Conservation (phyloP, 306 rosid genomes). For the Arachis stenosperma region DNA sequence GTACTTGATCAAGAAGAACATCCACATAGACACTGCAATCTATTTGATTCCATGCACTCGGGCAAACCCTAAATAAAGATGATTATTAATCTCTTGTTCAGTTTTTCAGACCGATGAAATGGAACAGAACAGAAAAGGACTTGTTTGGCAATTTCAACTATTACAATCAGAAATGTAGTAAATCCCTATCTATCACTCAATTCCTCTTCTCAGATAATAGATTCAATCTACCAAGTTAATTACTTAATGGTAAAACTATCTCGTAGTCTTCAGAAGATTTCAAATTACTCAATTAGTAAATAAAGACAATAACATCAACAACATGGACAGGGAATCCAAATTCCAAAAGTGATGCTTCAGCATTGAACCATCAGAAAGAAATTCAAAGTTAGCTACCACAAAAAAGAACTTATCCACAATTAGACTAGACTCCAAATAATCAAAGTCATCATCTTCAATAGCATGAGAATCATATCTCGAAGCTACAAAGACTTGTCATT, state of each 20-base stretch:
- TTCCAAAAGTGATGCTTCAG: background rate
- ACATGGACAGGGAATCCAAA: background rate
- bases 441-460: constrained; percentile 16
- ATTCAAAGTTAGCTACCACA: background rate
- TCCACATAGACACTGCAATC: constrained; percentile 11
- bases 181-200: background rate
- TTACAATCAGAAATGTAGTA: background rate
- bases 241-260: no score
- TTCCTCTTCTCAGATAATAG: background rate
- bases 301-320: constrained; percentile 15
- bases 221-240: constrained; percentile 22
- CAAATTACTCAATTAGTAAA: background rate
- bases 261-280: no score
- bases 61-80: constrained; percentile 9
- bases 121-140: constrained; percentile 25
- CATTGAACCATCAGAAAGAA: constrained; percentile 22
- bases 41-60: background rate
- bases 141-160: constrained; percentile 28
- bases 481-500: no score
- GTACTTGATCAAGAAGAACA: constrained; percentile 8
- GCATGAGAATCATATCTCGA: background rate
- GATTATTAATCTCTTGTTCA: constrained; percentile 28
- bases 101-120: constrained; percentile 22
- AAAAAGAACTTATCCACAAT: background rate
- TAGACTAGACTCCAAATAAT: background rate